Conservation (phyloP, 345 rosid species). For the Eucalyptus regnans region DNA sequence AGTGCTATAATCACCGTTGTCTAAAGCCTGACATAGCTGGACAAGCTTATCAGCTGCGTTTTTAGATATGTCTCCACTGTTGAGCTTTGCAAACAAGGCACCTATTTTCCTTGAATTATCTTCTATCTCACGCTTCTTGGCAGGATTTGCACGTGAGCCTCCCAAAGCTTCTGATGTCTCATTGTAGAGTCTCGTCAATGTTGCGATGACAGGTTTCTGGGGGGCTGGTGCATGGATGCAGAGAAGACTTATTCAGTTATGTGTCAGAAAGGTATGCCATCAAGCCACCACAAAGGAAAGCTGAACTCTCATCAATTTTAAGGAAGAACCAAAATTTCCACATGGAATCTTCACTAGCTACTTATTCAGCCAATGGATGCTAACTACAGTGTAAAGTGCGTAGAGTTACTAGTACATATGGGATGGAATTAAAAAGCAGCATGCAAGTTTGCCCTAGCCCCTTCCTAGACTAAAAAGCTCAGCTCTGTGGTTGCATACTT, state of each 20-base stretch:
- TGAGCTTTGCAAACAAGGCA: constrained; percentile 85
- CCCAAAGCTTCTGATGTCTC: constrained; percentile 97
- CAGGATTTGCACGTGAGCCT: constrained; percentile 86
- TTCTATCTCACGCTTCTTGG: constrained; percentile 90
- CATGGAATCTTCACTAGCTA: background rate
- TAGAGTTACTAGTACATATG: background rate
- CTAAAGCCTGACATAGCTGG: constrained; percentile 88
- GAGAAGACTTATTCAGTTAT: background rate
- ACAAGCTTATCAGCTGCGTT: constrained; percentile 89
- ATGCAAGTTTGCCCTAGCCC: background rate
- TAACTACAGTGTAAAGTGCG: background rate
- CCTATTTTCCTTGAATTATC: constrained; percentile 92
- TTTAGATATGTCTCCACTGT: constrained; percentile 79
- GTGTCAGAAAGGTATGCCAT: background rate
- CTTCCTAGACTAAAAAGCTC: background rate
- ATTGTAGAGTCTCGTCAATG: constrained; percentile 80
- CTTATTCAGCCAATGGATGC: background rate
- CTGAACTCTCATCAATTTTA: background rate
- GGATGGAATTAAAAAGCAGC: background rate
- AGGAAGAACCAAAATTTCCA: background rate
- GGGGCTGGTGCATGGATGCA: constrained; percentile 35
- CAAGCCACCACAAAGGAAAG: background rate
- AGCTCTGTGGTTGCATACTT: background rate
- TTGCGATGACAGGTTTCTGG: constrained; percentile 59
- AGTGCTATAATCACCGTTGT: constrained; percentile 53